phyloP scores from a whole-genome alignment of 345 rosid species.

The Eucalyptus sideroxylon region DNA sequence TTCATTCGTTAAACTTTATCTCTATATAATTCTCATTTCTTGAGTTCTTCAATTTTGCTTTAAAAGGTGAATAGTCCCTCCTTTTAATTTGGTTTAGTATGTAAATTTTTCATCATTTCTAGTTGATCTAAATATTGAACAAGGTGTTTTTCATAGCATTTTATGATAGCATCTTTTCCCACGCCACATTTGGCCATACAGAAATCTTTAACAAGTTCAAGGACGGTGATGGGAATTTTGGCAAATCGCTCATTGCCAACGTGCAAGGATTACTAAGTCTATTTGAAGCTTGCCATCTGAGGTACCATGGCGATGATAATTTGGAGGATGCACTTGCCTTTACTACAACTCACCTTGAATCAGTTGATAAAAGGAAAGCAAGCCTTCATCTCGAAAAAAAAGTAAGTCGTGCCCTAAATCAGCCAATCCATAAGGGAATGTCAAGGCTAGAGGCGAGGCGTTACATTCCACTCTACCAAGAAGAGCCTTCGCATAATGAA shows the following conservation, averaged over 20 bases:
- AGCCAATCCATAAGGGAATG: no score
- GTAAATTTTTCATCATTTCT: not conserved
- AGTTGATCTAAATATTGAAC: not conserved
- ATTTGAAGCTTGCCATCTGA: not conserved
- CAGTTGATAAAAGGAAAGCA: not conserved
- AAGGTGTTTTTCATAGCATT: not conserved
- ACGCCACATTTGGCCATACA: not conserved
- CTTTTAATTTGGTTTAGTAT: not conserved
- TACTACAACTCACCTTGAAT: not conserved
- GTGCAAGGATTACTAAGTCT: no score
- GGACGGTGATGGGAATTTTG: no score
- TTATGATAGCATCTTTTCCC: not conserved
- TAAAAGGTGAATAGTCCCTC: not conserved
- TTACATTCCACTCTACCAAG: not conserved
- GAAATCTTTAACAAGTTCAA: not conserved
- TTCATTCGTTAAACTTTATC: not conserved
- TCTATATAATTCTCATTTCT: not conserved
- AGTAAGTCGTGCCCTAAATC: no score
- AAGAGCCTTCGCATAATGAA: not conserved
- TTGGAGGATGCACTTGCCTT: not conserved
- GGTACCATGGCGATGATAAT: conserved; percentile 1
- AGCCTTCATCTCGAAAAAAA: not conserved
- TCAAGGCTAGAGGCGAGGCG: no score
- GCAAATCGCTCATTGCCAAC: rapidly evolving
- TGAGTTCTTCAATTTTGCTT: not conserved